Evolutionary conservation across 352 stramenopile species (phyloP), one percentile per base, ranked within the genome.

Genomic region (Globisporangium ultimum): DNA sequence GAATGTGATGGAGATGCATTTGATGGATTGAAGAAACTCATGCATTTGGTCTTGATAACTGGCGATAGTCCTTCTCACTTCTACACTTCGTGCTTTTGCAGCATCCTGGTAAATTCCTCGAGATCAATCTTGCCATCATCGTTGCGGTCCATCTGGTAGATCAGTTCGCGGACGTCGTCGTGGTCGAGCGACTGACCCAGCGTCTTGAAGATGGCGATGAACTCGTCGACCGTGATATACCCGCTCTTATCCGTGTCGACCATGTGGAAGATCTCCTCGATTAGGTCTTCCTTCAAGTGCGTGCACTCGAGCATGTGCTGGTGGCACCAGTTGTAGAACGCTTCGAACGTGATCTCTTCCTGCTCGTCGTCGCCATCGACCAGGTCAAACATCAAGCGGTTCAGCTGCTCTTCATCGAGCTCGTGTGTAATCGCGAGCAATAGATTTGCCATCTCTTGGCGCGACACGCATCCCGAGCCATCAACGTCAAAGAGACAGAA

Each of bases 121-220:
- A 88, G 53, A 53, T 90, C 78, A 58, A 90, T 90, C 67, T 88
- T 88, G 49, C 76, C 76, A 53, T 87, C 81, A 53, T 84, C 72
- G 61, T 88, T 90, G 46, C 76, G 74, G 48, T 88, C 78, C 78
- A 88, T 88, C 46, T 88, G 74, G 36, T 88, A 90, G 7, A 90
- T 74, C 4, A 90, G 66, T 62, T 90, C 78, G 22, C 80, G 76
- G 46, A 90, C 80, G 53, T 88, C 78, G 58, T 90, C 78, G 45
- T 88, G 78, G 55, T 88, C 78, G 20, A 90, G 76, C 42, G 80
- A 72, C 55, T 90, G 80, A 8, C 80, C 78, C 20, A 88, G 71
- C 7, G 76, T 78, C 61, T 80, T 84, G 61, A 88, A 88, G 41
- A 88, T 86, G 40, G 76, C 69, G 32, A 88, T 85, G 48, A 88